Conservation (phyloP, 805 yeast species). For the Candida argentea region DNA sequence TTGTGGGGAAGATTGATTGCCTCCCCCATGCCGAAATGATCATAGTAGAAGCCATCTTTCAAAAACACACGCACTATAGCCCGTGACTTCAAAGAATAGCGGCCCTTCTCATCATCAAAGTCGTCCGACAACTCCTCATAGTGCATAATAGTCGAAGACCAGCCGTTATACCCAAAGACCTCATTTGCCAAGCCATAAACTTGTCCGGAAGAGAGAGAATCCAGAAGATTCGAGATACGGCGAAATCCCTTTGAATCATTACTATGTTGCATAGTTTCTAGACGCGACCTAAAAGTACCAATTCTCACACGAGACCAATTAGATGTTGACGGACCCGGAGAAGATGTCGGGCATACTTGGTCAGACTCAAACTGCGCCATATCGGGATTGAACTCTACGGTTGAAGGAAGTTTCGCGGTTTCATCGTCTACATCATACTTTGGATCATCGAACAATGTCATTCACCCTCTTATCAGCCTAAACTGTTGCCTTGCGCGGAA, state of each 20-base stretch:
- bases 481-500: too few species aligned
- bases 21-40: conserved; percentile 30
- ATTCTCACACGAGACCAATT: conserved; percentile 39
- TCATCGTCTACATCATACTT: conserved; percentile 4
- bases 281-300: conserved; percentile 38
- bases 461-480: too few species aligned
- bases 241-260: conserved; percentile 6
- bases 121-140: conserved; percentile 10
- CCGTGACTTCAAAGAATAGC: conserved; percentile 13
- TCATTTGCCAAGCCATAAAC: conserved; percentile 38
- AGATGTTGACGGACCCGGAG: conserved; percentile 15
- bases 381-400: conserved; percentile 15
- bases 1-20: conserved; percentile 22
- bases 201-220: conserved; percentile 7
- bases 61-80: conserved; percentile 27
- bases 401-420: conserved; percentile 4
- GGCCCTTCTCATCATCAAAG: conserved; percentile 12
- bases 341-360: conserved; percentile 5
- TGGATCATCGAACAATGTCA: conserved; percentile 4
- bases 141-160: conserved; percentile 36
- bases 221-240: conserved; percentile 1
- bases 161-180: conserved; percentile 47
- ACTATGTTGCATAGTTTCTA: conserved; percentile 26
- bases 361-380: conserved; percentile 11
- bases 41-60: conserved; percentile 33